Conservation (phyloP, 2,329 filamentous ascomycete species). For the Pseudocercospora pini-densiflorae region DNA sequence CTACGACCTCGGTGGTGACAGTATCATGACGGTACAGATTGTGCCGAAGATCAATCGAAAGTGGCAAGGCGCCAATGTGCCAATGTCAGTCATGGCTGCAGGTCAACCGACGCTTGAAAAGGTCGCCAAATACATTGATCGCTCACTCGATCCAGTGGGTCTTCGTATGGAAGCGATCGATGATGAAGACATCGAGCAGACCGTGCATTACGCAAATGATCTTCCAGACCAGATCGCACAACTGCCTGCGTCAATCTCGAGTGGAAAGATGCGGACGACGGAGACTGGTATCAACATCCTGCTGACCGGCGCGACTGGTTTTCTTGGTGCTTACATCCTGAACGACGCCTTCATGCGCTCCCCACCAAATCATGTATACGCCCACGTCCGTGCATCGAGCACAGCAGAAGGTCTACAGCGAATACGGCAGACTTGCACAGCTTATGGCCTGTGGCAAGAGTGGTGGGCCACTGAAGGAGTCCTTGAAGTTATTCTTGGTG, state of each 20-base stretch:
- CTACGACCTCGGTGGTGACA: slow-evolving; percentile 82
- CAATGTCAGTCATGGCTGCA: slow-evolving; percentile 72
- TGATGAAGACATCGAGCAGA: slow-evolving; percentile 55
- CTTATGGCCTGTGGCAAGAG: slow-evolving; percentile 79
- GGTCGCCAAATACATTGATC: slow-evolving; percentile 59
- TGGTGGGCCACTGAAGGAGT: slow-evolving; percentile 63
- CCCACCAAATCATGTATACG: slow-evolving; percentile 64
- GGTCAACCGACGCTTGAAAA: slow-evolving; percentile 63
- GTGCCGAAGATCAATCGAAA: slow-evolving; percentile 70
- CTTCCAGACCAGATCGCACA: slow-evolving; percentile 55
- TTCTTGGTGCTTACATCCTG: slow-evolving; percentile 81
- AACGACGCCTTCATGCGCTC: slow-evolving; percentile 70
- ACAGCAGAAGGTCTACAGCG: slow-evolving; percentile 64
- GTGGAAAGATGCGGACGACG: slow-evolving; percentile 33
- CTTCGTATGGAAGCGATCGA: slow-evolving; percentile 52
- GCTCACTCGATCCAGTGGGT: slow-evolving; percentile 54
- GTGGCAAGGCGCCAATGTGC: slow-evolving; percentile 66
- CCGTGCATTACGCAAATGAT: slow-evolving; percentile 57
- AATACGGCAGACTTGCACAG: slow-evolving; percentile 69
- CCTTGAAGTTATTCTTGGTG: slow-evolving; percentile 72
- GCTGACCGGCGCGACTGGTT: slow-evolving; percentile 88
- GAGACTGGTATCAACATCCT: slow-evolving; percentile 59
- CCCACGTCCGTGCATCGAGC: slow-evolving; percentile 74
- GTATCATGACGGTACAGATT: slow-evolving; percentile 79
- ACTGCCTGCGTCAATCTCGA: slow-evolving; percentile 50